A percentile compares a stretch with the other conserved stretches of the same genome.
Conservation (phyloP, 495 filamentous ascomycete species). For the Staphylotrichum tortipilum region DNA sequence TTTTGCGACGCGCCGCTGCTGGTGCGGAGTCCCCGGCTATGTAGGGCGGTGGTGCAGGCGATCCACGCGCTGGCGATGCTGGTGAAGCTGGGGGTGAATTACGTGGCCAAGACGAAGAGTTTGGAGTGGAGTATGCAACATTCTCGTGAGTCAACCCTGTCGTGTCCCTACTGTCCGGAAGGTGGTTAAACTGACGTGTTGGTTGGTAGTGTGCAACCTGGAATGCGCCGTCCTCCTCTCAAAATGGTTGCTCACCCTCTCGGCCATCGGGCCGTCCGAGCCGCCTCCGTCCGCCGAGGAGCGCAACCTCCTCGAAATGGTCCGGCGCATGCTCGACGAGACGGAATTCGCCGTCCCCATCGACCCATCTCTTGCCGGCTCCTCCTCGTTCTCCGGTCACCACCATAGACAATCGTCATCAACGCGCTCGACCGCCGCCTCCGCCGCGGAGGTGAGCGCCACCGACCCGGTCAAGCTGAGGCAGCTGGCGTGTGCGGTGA, state of each 20-base stretch:
- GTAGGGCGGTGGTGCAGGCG: constrained; percentile 55
- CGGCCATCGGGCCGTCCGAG: constrained; percentile 36
- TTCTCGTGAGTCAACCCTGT: constrained; percentile 36
- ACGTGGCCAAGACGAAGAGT: constrained; percentile 60
- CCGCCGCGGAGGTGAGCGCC: constrained; percentile 31
- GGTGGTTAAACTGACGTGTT: not conserved
- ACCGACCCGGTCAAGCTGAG: constrained; percentile 46
- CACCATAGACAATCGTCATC: too few species aligned
- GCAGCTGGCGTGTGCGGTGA: constrained; percentile 53
- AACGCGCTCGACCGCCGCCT: too few species aligned
- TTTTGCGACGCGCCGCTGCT: constrained; percentile 52
- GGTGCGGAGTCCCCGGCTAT: constrained; percentile 47
- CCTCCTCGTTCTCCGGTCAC: too few species aligned
- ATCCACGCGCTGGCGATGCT: constrained; percentile 61
- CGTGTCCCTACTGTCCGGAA: not conserved
- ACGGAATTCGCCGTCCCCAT: constrained; percentile 60
- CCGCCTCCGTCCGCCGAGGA: constrained; percentile 48
- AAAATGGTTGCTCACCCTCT: constrained; percentile 41
- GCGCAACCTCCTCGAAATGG: constrained; percentile 53
- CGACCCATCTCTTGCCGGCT: constrained; percentile 36
- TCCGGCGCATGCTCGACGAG: constrained; percentile 68
- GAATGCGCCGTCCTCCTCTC: constrained; percentile 62
- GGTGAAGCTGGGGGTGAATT: constrained; percentile 59
- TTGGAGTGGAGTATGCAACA: constrained; percentile 67
- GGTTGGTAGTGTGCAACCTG: constrained; percentile 47